phyloP scores from a whole-genome alignment of 257 asterid genomes.

The Eustoma russellianum region DNA sequence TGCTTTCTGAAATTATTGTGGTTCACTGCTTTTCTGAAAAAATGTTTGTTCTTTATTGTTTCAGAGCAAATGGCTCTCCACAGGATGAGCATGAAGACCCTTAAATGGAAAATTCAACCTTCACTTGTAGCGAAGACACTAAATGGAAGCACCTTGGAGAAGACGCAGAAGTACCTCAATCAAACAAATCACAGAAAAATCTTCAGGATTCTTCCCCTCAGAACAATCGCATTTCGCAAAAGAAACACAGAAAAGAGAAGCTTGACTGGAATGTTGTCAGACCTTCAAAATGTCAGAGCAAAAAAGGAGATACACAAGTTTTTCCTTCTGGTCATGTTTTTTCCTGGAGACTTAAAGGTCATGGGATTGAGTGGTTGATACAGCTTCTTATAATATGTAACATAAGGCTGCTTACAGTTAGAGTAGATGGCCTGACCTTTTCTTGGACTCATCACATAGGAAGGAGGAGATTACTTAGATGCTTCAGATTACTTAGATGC shows the following conservation, averaged over 20 bases:
- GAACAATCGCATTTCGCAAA: constrained; percentile 32
- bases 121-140: constrained; percentile 24
- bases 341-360: too few relatives aligned
- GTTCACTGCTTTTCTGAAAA: constrained; percentile 1
- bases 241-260: constrained; percentile 48
- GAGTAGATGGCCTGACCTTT: too few relatives aligned
- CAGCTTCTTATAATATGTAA: too few relatives aligned
- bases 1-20: too few relatives aligned
- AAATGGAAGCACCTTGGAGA: constrained; percentile 48
- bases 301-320: constrained; percentile 20
- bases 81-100: constrained; percentile 19
- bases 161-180: constrained; percentile 21
- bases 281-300: constrained; percentile 56
- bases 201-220: constrained; percentile 24
- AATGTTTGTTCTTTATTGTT: constrained; percentile 5
- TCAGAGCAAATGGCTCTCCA: constrained; percentile 48
- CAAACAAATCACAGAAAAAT: constrained; percentile 35
- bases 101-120: constrained; percentile 25
- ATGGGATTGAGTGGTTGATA: too few relatives aligned
- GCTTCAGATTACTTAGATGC: background rate
- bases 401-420: too few relatives aligned
- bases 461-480: too few relatives aligned
- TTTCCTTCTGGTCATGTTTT: background rate
- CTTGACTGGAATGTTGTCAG: constrained; percentile 76
- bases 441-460: too few relatives aligned